Percentiles rank a stretch among this genome's conserved stretches.
Evolutionary conservation across 768 basidiomycete species (phyloP).

Genomic region (Naganishia friedmannii): DNA sequence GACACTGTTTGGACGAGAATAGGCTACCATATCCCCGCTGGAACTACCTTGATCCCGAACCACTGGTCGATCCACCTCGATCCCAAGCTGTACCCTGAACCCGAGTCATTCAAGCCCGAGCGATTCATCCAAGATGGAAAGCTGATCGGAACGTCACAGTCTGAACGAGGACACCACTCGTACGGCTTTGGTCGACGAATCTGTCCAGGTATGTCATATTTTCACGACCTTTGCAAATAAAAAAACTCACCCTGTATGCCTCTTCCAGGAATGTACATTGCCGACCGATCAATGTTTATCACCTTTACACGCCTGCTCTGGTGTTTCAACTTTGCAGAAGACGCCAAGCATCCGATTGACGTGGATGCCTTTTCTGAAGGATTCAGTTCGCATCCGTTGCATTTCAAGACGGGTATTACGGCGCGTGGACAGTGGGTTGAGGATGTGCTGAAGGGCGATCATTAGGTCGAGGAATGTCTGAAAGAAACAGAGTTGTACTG

Average conservation of each 20-base stretch:
- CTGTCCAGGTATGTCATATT: conserved; percentile 27
- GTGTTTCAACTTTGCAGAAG: conserved; percentile 34
- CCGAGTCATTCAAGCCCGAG: conserved; percentile 35
- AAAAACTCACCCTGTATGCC: not conserved
- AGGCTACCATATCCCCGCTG: conserved; percentile 34
- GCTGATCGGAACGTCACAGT: conserved; percentile 29
- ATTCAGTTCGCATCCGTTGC: conserved; percentile 32
- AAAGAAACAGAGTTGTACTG: not conserved
- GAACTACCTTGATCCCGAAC: conserved; percentile 35
- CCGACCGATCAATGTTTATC: conserved; percentile 35
- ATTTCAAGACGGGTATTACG: conserved; percentile 16
- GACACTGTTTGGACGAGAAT: not conserved
- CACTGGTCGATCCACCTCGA: conserved; percentile 38
- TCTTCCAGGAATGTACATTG: conserved; percentile 23
- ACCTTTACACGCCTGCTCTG: conserved; percentile 37
- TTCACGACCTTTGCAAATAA: not conserved
- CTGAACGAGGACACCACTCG: conserved; percentile 30
- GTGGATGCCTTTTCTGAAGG: conserved; percentile 32
- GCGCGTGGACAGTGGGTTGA: conserved; percentile 14
- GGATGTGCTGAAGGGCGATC: conserved; percentile 24
- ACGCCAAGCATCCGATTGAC: conserved; percentile 31
- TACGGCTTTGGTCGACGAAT: conserved; percentile 32
- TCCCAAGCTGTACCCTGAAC: conserved; percentile 35
- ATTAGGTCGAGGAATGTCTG: not conserved
- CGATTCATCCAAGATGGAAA: conserved; percentile 33